phyloP scores from a whole-genome alignment of 805 yeast genomes.

The Metschnikowia reukaufii region DNA sequence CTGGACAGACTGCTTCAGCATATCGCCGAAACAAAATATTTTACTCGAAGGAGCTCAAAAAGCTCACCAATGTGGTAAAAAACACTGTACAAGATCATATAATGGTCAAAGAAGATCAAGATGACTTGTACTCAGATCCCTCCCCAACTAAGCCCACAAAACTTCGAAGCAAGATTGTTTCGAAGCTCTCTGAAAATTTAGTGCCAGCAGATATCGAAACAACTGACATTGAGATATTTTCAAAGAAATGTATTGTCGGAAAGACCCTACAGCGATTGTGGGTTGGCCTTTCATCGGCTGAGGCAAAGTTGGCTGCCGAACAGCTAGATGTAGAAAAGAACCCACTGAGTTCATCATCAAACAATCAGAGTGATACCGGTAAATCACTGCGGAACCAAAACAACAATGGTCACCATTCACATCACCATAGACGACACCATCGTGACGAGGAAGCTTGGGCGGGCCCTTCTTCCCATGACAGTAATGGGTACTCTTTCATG shows the following conservation, averaged over 20 bases:
- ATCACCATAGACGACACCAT: constrained; percentile 12
- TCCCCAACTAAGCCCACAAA: constrained; percentile 22
- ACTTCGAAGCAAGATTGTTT: constrained; percentile 33
- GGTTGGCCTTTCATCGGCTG: constrained; percentile 23
- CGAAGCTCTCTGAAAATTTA: constrained; percentile 33
- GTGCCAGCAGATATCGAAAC: constrained; percentile 44
- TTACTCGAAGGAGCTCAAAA: constrained; percentile 45
- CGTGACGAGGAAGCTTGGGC: constrained; percentile 2
- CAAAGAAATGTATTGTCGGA: constrained; percentile 33
- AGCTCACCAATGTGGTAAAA: constrained; percentile 66
- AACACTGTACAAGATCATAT: constrained; percentile 67
- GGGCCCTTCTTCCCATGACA: neutral
- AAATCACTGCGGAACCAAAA: neutral
- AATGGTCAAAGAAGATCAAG: constrained; percentile 21
- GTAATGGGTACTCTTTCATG: constrained; percentile 26
- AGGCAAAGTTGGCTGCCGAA: neutral
- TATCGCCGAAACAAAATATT: constrained; percentile 29
- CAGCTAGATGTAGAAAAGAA: neutral
- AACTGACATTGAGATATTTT: constrained; percentile 36
- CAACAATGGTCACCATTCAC: constrained; percentile 7
- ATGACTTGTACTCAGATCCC: constrained; percentile 15
- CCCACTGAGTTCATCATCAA: constrained; percentile 1
- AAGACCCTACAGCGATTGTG: constrained; percentile 35
- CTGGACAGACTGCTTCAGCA: constrained; percentile 17
- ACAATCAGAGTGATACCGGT: neutral